These are phyloP conservation scores for Urochloa ruziziensis DNA, from an alignment of 176 grass and related monocot genomes.

Conservation along the genomic window DNA sequence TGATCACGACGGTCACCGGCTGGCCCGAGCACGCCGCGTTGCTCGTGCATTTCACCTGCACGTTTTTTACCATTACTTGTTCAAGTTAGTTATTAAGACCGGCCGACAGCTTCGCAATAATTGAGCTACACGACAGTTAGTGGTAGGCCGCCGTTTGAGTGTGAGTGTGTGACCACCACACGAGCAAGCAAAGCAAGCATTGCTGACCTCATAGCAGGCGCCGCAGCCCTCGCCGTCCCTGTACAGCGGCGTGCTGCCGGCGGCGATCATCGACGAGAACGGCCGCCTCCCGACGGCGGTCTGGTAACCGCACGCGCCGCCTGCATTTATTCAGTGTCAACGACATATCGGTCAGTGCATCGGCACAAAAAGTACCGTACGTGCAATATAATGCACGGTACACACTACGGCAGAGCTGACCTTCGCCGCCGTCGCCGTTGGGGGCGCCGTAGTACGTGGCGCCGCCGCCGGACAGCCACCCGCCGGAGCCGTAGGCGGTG, in stretches of 20 bases:
- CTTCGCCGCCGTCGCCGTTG: conserved; percentile 72
- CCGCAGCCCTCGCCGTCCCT: conserved; percentile 74
- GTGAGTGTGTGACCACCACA: background rate
- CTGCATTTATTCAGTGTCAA: conserved; percentile 19
- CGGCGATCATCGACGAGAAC: conserved; percentile 64
- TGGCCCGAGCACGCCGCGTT: conserved; percentile 53
- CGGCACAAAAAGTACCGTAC: background rate
- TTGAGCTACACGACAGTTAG: background rate
- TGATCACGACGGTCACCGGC: conserved; percentile 72
- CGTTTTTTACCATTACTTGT: background rate
- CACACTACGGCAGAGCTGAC: conserved; percentile 22
- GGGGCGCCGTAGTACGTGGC: conserved; percentile 82
- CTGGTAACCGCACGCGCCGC: conserved; percentile 85
- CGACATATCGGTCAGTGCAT: background rate
- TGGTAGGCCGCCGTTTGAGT: background rate
- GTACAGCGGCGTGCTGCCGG: conserved; percentile 64
- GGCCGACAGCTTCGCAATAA: conserved; percentile 8
- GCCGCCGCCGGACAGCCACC: conserved; percentile 56
- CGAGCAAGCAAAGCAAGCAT: background rate
- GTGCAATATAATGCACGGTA: background rate
- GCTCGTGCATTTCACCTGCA: conserved; percentile 61
- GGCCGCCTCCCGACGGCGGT: conserved; percentile 54
- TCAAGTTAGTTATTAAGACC: background rate
- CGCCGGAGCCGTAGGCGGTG: conserved; percentile 11
- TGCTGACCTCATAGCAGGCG: conserved; percentile 75